Conservation (phyloP, 176 grass and related monocot genomes). For the Aegilops bicornis region DNA sequence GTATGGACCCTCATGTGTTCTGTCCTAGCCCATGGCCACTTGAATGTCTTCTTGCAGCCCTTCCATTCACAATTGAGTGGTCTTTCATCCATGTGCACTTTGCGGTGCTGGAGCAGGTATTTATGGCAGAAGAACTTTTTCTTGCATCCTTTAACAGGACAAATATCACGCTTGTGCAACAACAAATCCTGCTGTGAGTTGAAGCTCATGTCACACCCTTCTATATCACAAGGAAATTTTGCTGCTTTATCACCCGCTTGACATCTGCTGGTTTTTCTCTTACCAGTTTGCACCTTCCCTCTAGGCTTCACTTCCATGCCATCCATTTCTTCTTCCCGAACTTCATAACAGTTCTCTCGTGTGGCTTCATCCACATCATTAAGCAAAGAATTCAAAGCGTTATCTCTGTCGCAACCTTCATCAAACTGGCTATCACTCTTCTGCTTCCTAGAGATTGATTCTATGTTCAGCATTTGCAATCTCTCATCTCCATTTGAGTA, state of each 20-base stretch:
- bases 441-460: conserved; percentile 39
- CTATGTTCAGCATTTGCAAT: conserved; percentile 38
- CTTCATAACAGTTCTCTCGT: conserved; percentile 22
- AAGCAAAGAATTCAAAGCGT: conserved; percentile 1
- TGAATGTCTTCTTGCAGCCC: conserved; percentile 93
- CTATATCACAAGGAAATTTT: conserved; percentile 75
- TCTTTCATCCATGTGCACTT: conserved; percentile 94
- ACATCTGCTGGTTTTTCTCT: conserved; percentile 51
- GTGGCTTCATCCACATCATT: conserved; percentile 34
- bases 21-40: conserved; percentile 97
- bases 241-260: conserved; percentile 37
- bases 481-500: conserved; percentile 24
- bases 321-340: conserved; percentile 33
- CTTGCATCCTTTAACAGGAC: conserved; percentile 84
- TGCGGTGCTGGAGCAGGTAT: conserved; percentile 92
- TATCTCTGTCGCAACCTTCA: conserved; percentile 9
- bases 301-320: conserved; percentile 51
- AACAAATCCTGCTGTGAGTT: conserved; percentile 67
- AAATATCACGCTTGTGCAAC: conserved; percentile 91
- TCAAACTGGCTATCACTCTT: conserved; percentile 28
- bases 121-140: conserved; percentile 99
- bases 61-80: conserved; percentile 76
- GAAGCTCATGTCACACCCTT: conserved; percentile 95
- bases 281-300: conserved; percentile 35
- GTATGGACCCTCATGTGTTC: conserved; percentile 98